A percentile compares a stretch with the other conserved stretches of the same genome.
These are phyloP conservation scores for Aureobasidium leucospermi DNA, from an alignment of 2,329 filamentous ascomycete genomes.

Conservation along the genomic window DNA sequence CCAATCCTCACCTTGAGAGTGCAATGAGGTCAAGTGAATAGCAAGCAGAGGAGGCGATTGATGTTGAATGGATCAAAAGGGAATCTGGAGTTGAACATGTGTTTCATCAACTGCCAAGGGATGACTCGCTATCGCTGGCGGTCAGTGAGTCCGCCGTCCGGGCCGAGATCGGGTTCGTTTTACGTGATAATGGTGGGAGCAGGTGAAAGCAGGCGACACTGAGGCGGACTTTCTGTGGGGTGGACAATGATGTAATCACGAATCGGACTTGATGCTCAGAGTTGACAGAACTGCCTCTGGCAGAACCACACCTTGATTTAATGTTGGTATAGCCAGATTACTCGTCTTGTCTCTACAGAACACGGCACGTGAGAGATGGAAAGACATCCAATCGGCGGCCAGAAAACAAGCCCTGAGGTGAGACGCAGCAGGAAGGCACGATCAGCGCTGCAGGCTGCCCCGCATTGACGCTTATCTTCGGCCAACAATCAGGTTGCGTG, in stretches of 20 bases:
- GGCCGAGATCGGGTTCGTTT: conserved; percentile 5
- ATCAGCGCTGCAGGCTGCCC: conserved; percentile 2
- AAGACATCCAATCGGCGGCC: neutral
- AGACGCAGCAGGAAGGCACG: neutral
- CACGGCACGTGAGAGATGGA: neutral
- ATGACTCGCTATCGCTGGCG: conserved; percentile 10
- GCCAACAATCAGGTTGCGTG: neutral
- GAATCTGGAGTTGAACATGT: conserved; percentile 10
- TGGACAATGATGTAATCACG: neutral
- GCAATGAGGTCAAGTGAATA: neutral
- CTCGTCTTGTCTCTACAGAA: neutral
- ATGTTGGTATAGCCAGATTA: neutral
- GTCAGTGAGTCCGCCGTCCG: conserved; percentile 7
- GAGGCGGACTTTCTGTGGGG: neutral
- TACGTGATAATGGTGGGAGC: conserved; percentile 1
- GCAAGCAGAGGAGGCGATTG: neutral
- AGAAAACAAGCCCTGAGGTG: neutral
- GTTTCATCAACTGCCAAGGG: conserved; percentile 6
- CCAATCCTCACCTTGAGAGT: neutral
- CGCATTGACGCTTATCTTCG: conserved; percentile 9
- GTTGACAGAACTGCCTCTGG: no score
- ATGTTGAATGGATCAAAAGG: conserved; percentile 2
- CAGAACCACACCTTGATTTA: neutral
- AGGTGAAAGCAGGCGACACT: neutral
- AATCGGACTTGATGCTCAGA: neutral